Percentiles rank a stretch among this genome's conserved stretches.
These are phyloP conservation scores for Lasiosphaeria ovina DNA, from an alignment of 495 filamentous ascomycete species.

Conservation along the genomic window DNA sequence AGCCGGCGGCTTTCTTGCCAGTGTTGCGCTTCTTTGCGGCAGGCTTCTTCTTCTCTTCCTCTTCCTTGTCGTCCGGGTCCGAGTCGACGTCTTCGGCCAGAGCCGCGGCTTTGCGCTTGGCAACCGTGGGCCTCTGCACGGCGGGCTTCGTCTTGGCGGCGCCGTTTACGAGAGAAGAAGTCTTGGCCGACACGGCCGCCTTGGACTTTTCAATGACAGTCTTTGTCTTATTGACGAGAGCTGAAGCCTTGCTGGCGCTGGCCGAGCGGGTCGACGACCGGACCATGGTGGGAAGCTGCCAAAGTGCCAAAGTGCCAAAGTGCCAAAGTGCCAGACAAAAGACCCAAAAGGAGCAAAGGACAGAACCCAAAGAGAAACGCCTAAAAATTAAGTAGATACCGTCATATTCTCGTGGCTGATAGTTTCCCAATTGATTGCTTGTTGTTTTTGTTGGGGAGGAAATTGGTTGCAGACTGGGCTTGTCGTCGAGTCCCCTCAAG, in stretches of 20 bases:
- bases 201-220: background rate
- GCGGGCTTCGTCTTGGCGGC: constrained; percentile 9
- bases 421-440: too few species aligned
- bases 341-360: too few species aligned
- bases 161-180: constrained; percentile 4
- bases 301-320: too few species aligned
- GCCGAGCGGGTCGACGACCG: constrained; percentile 1
- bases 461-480: too few species aligned
- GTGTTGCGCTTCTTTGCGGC: too few species aligned
- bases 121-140: constrained; percentile 16
- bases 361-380: too few species aligned
- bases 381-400: too few species aligned
- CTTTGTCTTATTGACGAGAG: background rate
- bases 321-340: too few species aligned
- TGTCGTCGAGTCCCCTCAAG: too few species aligned
- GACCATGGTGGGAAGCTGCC: constrained; percentile 1
- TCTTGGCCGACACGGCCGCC: constrained; percentile 6
- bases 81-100: constrained; percentile 26
- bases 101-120: constrained; percentile 37
- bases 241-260: background rate
- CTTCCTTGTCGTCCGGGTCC: constrained; percentile 22
- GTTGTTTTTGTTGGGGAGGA: too few species aligned
- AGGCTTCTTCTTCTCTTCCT: constrained; percentile 16
- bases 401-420: too few species aligned
- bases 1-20: constrained; percentile 25